Percentiles rank a stretch among this genome's conserved stretches.
phyloP scores from a whole-genome alignment of 139 green algal genomes.

The Coccomyxa sp. region DNA sequence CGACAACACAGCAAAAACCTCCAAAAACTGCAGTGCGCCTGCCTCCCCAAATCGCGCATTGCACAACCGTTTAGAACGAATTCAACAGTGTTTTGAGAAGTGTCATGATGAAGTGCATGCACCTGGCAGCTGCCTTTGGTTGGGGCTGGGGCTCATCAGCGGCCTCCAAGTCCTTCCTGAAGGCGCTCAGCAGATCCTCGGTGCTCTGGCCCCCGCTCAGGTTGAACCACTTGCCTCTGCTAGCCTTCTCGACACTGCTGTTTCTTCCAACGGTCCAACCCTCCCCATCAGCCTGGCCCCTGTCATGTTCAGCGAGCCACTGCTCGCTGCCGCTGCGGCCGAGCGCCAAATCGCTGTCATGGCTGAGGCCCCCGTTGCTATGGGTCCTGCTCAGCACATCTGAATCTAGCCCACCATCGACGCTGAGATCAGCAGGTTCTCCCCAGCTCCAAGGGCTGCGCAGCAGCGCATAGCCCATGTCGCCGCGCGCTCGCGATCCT shows the following conservation, averaged over 20 bases:
- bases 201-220: neutral
- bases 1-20: neutral
- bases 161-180: neutral
- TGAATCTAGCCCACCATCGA: neutral
- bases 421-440: neutral
- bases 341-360: neutral
- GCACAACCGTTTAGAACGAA: no score
- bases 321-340: neutral
- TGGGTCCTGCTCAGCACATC: neutral
- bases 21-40: neutral
- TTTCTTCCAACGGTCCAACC: no score
- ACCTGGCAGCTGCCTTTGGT: neutral
- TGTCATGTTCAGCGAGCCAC: no score
- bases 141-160: neutral
- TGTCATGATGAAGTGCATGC: neutral
- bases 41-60: neutral
- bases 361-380: no score
- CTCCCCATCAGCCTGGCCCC: no score
- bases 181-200: neutral
- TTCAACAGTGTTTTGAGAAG: no score
- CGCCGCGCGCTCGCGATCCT: neutral
- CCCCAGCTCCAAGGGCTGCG: neutral
- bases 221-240: neutral
- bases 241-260: no score
- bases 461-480: neutral